Base-by-base conservation (phyloP, 345 rosid species). In the Dipteronia sinensis region DNA sequence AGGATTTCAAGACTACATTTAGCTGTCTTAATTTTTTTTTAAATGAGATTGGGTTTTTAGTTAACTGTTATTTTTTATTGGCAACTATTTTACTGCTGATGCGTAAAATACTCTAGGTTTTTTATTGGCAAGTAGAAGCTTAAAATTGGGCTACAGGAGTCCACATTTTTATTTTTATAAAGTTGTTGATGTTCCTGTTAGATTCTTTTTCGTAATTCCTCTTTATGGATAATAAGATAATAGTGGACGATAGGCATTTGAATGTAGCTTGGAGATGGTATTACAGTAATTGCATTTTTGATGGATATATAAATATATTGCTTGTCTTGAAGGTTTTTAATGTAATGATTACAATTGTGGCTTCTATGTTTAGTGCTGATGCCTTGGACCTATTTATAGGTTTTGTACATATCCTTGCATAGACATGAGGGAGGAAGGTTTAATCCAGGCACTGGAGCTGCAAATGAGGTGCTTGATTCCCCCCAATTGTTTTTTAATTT, bases 31-130 rank as follows among this genome's bases (percentile, higher is more conserved):
- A 31, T n/a, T 63, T 3, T 68, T 69, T 62, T 6, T 12, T 38
- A 55, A 49, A 49, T 64, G 73, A 64, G 31, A 61, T 9, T 76
- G 16, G 15, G 38, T 64, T 72, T 65, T 7, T 69, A 56, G 58
- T 80, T 79, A 64, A 74, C 76, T 63, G 12, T 80, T 61, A 16
- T 42, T 69, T 69, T 77, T 77, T 34, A 56, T 62, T 84, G 82
- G 86, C 95, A 96, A 97, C 85, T 96, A 94, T 83, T 96, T 96
- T 85, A 96, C 99, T 69, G 86, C 97, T 31, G 98, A 96, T 80
- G 94, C 99, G 4, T 96, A 34, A 34, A 34, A 1, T 34, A 4
- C 40, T 34, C 4, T 40, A 2, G 13, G 53, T 47, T 47, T 47
- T 47, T 11, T 15, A 0, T 17, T n/a, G n/a, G n/a, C n/a, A n/a